Evolutionary conservation across 306 rosid species (phyloP), one percentile per base, ranked within the genome.

Genomic region (Inga oerstediana): DNA sequence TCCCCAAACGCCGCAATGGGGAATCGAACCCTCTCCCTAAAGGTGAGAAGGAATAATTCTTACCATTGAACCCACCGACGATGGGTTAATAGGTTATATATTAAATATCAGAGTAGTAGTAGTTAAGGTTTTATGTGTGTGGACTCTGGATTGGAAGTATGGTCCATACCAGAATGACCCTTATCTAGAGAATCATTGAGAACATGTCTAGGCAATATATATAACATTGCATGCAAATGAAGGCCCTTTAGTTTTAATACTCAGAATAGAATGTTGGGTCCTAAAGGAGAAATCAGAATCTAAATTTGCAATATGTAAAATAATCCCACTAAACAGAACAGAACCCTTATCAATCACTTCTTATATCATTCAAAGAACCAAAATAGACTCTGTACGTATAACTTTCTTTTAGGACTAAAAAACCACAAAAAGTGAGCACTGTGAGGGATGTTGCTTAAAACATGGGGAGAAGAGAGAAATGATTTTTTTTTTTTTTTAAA

Each of bases 251-350:
- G 72, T 85, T 78, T 54, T 54, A 86, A 83, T 83, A 65, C 75
- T 78, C 30, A 15, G 73, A 81, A 70, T 82, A 85, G 87, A 87
- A 92, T 84, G 92, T 88, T 78, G 90, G 91, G 90, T 41, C 87
- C 79, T 62, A 85, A 84, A 82, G 75, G 78, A 88, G 88, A 86
- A 84, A 87, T 86, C 85, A 84, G 85, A 87, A 87, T 85, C 83
- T 65, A 83, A 81, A 76, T 88, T 39, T 64, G 81, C 83, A 74
- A 81, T 74, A 68, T 85, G 84, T 78, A 80, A 84, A 81, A 75
- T 75, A 80, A 81, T 74, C 51, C 4, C 20, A 69, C 24, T 78
- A 74, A 85, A 77, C 79, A 73, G 75, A 85, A 82, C 78, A 37
- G n/a, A 15, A 51, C n/a, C 58, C 79, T 75, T 79, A 80, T 78